Percentiles rank a stretch among this genome's conserved stretches.
Conservation (phyloP, 768 basidiomycete species). For the Hygrocybe coccinea region DNA sequence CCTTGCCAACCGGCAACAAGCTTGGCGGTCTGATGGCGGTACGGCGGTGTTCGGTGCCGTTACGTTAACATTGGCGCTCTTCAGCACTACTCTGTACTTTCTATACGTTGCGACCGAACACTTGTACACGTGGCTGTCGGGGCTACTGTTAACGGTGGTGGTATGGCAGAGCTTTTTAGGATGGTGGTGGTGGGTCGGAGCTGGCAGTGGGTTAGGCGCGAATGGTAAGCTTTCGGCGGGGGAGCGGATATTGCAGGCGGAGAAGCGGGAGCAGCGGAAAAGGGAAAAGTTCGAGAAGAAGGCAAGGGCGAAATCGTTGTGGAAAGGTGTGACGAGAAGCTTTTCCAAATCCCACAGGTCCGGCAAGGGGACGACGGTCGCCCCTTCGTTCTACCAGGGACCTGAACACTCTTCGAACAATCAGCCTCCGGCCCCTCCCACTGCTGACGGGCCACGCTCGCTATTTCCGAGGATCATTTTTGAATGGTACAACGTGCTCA, state of each 20-base stretch:
- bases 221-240: constrained; percentile 52
- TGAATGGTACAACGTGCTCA: constrained; percentile 54
- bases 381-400: constrained; percentile 5
- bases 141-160: constrained; percentile 84
- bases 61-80: constrained; percentile 74
- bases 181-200: constrained; percentile 99
- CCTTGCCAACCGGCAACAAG: constrained; percentile 80
- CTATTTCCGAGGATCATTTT: constrained; percentile 41
- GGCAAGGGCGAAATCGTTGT: constrained; percentile 50
- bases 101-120: constrained; percentile 80
- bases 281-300: constrained; percentile 43
- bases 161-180: constrained; percentile 97
- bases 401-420: not conserved
- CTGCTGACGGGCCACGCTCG: constrained; percentile 27
- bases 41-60: constrained; percentile 90
- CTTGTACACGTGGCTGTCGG: constrained; percentile 87
- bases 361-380: constrained; percentile 3
- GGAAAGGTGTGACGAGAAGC: constrained; percentile 52
- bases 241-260: constrained; percentile 51
- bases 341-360: constrained; percentile 27
- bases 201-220: constrained; percentile 65
- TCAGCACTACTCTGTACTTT: constrained; percentile 83
- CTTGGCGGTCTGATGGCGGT: constrained; percentile 96
- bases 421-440: constrained; percentile 15
- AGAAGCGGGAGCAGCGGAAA: constrained; percentile 50